phyloP scores from a whole-genome alignment of 2,329 filamentous ascomycete genomes.

The Thermothelomyces thermophilus region DNA sequence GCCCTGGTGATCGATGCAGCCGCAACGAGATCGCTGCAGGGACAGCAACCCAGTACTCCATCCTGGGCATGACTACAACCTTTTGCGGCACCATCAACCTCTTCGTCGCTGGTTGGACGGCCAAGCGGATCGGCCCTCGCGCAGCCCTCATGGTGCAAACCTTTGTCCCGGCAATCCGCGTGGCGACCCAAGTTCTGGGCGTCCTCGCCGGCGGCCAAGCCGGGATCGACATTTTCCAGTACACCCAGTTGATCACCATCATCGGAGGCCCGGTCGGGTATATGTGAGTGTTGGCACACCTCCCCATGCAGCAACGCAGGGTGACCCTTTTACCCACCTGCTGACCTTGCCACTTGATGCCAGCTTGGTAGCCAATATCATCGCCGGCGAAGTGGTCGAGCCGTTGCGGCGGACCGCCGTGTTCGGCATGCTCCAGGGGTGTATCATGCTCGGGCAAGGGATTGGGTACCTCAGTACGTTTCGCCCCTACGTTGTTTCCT shows the following conservation, averaged over 20 bases:
- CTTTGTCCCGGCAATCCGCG: conserved; percentile 56
- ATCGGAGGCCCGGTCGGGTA: conserved; percentile 64
- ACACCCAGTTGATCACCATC: conserved; percentile 60
- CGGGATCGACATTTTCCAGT: conserved; percentile 64
- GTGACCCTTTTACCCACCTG: too few relatives aligned
- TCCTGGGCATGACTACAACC: conserved; percentile 61
- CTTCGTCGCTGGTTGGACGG: conserved; percentile 59
- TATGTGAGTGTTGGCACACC: conserved; percentile 35
- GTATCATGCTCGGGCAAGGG: conserved; percentile 60
- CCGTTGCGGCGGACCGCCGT: conserved; percentile 55
- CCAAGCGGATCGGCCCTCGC: conserved; percentile 60
- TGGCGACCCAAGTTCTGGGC: conserved; percentile 58
- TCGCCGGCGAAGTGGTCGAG: conserved; percentile 58
- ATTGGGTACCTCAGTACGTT: conserved; percentile 52
- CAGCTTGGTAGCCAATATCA: conserved; percentile 58
- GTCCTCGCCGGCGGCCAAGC: conserved; percentile 53
- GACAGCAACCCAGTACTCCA: conserved; percentile 56
- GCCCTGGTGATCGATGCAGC: conserved; percentile 48
- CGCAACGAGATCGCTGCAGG: conserved; percentile 56
- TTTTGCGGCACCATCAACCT: conserved; percentile 63
- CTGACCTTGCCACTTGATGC: neutral
- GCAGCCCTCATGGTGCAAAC: conserved; percentile 56
- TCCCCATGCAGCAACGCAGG: too few relatives aligned
- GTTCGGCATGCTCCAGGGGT: conserved; percentile 59
- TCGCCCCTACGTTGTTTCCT: neutral